Conservation (phyloP, 108 stramenopile species). For the Nannochloropsis gaditana region DNA sequence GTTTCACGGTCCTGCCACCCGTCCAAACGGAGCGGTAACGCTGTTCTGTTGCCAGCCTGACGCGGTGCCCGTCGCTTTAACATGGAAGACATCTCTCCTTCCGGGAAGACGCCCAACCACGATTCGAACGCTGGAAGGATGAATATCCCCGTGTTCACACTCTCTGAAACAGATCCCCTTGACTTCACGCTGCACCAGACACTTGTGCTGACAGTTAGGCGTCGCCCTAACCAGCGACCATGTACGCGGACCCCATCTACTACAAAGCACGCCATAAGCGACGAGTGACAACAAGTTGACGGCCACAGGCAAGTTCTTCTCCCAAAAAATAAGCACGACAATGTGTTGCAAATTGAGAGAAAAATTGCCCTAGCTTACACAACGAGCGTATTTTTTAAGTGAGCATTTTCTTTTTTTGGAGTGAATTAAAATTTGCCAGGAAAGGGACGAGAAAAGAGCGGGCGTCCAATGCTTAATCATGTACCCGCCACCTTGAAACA, state of each 20-base stretch:
- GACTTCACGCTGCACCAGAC: background rate
- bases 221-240: background rate
- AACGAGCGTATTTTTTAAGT: no score
- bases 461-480: no score
- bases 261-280: background rate
- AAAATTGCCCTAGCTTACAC: no score
- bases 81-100: background rate
- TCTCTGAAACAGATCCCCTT: background rate
- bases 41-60: slow-evolving; percentile 19
- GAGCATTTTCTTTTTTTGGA: no score
- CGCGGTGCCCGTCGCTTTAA: slow-evolving; percentile 19
- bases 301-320: no score
- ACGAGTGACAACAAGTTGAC: no score
- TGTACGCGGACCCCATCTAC: fast-evolving
- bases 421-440: no score
- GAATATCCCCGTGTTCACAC: background rate
- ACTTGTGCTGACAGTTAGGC: slow-evolving; percentile 17
- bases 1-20: background rate
- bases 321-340: no score
- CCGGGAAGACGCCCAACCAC: background rate
- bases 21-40: slow-evolving; percentile 19
- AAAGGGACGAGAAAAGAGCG: no score
- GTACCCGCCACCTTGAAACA: no score
- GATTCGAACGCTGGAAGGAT: slow-evolving; percentile 14
- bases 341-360: no score